phyloP scores from a whole-genome alignment of 306 rosid species.

The Prunus salicina region DNA sequence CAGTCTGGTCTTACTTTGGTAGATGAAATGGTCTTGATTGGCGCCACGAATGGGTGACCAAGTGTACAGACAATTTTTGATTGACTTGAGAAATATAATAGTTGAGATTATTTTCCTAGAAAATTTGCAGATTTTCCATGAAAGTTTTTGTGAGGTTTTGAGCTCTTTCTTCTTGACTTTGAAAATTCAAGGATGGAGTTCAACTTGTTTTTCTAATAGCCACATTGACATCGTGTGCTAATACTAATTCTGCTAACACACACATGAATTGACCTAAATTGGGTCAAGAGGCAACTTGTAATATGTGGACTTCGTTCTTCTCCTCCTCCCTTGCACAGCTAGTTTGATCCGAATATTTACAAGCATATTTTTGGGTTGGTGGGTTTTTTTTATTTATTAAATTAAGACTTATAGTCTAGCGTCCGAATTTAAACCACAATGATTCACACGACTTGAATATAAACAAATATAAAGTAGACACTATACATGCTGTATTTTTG shows the following conservation, averaged over 20 bases:
- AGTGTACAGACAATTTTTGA: neutral
- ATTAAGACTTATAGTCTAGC: neutral
- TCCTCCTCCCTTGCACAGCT: too few species aligned
- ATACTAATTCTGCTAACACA: neutral
- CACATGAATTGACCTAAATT: neutral
- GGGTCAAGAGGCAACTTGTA: neutral
- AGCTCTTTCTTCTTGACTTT: neutral
- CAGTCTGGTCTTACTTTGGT: conserved; percentile 6
- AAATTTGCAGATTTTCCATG: neutral
- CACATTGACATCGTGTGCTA: neutral
- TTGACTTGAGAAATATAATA: neutral
- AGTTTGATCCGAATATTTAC: neutral
- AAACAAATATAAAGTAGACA: neutral
- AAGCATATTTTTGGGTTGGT: neutral
- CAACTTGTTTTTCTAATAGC: neutral
- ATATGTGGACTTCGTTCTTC: neutral
- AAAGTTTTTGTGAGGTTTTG: too few species aligned
- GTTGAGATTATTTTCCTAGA: neutral
- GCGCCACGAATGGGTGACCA: conserved; percentile 3
- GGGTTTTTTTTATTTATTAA: accelerated
- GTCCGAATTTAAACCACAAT: neutral
- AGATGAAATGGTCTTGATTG: neutral
- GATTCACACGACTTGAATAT: neutral
- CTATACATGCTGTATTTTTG: neutral
- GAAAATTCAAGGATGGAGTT: conserved; percentile 6